Evolutionary conservation across 345 rosid species (phyloP).

Genomic region (Syzygium grande): DNA sequence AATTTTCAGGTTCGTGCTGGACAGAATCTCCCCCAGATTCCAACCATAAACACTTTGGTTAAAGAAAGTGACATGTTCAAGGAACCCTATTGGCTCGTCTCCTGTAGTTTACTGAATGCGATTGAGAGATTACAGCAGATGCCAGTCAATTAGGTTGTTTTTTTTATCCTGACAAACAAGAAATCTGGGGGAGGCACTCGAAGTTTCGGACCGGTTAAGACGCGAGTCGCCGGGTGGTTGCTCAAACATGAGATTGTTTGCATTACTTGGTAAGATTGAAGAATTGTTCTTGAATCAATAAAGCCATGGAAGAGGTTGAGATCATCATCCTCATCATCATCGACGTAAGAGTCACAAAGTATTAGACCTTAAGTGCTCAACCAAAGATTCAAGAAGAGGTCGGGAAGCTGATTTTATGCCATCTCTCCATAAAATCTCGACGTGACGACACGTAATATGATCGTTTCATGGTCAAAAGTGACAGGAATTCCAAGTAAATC

Average conservation of each 20-base stretch:
- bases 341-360: fast-evolving
- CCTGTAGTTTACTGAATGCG: background rate
- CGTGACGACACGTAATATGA: background rate
- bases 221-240: background rate
- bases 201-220: background rate
- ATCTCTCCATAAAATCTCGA: background rate
- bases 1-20: background rate
- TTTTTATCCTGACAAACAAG: background rate
- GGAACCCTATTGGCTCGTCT: background rate
- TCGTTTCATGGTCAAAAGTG: background rate
- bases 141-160: background rate
- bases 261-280: background rate
- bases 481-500: background rate
- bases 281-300: background rate
- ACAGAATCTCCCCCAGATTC: background rate
- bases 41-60: background rate
- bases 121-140: background rate
- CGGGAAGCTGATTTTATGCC: fast-evolving
- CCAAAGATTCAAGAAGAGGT: background rate
- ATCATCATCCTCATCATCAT: fast-evolving
- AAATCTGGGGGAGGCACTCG: background rate
- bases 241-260: background rate
- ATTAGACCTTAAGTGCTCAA: background rate
- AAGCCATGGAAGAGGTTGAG: background rate
- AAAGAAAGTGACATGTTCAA: background rate